Evolutionary conservation across 345 rosid genomes (phyloP), one percentile per base, ranked within the genome.

Genomic region (Odontarrhena argentea): DNA sequence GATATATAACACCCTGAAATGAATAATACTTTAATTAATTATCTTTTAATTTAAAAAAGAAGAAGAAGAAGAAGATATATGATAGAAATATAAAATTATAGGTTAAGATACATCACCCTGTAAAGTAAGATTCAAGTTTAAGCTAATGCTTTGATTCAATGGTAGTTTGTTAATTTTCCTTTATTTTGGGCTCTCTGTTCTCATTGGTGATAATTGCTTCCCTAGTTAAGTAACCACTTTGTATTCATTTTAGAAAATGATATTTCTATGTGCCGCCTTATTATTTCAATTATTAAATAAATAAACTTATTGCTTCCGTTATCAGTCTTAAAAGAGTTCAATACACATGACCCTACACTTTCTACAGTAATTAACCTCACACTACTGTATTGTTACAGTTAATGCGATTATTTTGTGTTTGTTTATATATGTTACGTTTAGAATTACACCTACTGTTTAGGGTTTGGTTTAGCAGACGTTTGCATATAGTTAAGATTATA

Each of bases 51-150:
- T 41, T n/a, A 38, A 4, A 11, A 8, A n/a, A 26, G n/a, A 55
- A 5, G 6, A 34, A 4, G 22, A 18, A 18, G 22, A 18, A 18
- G 22, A 18, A 18, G 22, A 73, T 59, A 51, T 46, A 22, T 53
- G 22, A 38, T 46, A 54, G 18, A 60, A n/a, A 43, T 67, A 67
- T 47, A 54, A 60, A 68, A 54, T 32, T 68, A 54, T 47, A 61
- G 58, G 53, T 61, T 61, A 75, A 69, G 74, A 69, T 68, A 63
- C 59, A 68, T 56, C 43, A 57, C 70, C 48, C 3, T 47, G 69
- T 68, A 68, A 69, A 63, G 78, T 75, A 75, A 63, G 75, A 75
- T 75, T 75, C 57, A 75, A 69, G 78, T 63, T 75, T 75, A 75
- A 75, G 78, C 56, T 75, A 75, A 69, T 68, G 70, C 47, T 45